Base-by-base conservation (phyloP, 306 rosid genomes). In the Crotalaria pallida region DNA sequence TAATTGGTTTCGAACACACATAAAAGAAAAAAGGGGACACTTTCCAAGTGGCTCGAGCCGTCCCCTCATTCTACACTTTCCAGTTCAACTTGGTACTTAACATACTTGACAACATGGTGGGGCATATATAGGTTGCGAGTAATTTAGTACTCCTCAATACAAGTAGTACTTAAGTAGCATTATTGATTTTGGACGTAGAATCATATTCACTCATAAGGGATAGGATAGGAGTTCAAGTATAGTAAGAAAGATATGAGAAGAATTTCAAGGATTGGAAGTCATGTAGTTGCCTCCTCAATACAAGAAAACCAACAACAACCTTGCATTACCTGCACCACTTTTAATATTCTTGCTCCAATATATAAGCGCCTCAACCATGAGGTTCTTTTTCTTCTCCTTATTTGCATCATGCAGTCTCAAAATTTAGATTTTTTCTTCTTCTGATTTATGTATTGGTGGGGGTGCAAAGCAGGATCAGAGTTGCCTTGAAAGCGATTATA, bases 281-380 rank as follows among this genome's bases (percentile, higher is more conserved):
- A 89, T 61, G 89, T 91, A 48, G 79, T 82, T 65, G 79, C 88
- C 5, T 86, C 89, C 17, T 84, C 96, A 41, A 70, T 87, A n/a
- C 87, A 69, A 29, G 96, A 87, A 67, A 83, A 80, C 47, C 88
- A 79, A 27, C 87, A 77, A 81, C 92, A 82, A 41, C 91, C 96
- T 67, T 83, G 79, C 71, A 83, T 92, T 77, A 79, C 89, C n/a
- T 92, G 98, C 80, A 92, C 98, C 24, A 92, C 96, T 13, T 92
- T 92, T 79, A 92, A 92, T 78, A 89, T 92, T 58, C 96, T 92
- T 21, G 98, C 98, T 38, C 98, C 98, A 26, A 89, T 92, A 66
- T 92, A 89, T 84, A 92, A 92, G 80, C 98, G 98, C 44, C 82
- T 92, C 72, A 78, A 76, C 77, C 88, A 69, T 9, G 88, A 92